phyloP scores from a whole-genome alignment of 106 monocot genomes.

The Platanthera zijinensis region DNA sequence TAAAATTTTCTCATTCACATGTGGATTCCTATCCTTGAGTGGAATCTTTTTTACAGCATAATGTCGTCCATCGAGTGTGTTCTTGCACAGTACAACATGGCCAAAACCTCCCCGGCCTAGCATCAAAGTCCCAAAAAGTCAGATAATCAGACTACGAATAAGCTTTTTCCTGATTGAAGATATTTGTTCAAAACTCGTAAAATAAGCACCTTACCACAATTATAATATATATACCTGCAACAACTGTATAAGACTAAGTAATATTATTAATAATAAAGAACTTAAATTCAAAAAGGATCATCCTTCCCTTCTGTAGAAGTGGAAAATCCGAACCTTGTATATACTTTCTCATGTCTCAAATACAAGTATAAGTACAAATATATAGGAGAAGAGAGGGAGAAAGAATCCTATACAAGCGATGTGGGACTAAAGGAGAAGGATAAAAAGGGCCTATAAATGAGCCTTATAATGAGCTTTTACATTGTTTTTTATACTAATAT shows the following conservation, averaged over 20 bases:
- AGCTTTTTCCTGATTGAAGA: background rate
- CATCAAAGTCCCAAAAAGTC: background rate
- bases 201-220: background rate
- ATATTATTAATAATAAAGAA: background rate
- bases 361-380: too few species aligned
- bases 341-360: too few species aligned
- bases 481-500: too few species aligned
- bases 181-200: background rate
- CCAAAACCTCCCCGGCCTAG: conserved; percentile 97
- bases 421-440: too few species aligned
- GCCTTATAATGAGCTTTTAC: too few species aligned
- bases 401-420: too few species aligned
- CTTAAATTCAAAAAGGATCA: background rate
- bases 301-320: background rate
- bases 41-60: conserved; percentile 97
- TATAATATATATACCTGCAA: background rate
- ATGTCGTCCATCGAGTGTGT: conserved; percentile 88
- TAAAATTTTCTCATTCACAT: conserved; percentile 84
- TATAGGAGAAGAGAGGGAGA: too few species aligned
- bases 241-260: background rate
- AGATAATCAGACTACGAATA: background rate
- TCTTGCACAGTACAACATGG: conserved; percentile 88
- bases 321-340: too few species aligned
- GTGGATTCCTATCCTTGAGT: conserved; percentile 71
- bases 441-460: too few species aligned